Evolutionary conservation across 345 rosid genomes (phyloP).

Genomic region (Salix brachista): DNA sequence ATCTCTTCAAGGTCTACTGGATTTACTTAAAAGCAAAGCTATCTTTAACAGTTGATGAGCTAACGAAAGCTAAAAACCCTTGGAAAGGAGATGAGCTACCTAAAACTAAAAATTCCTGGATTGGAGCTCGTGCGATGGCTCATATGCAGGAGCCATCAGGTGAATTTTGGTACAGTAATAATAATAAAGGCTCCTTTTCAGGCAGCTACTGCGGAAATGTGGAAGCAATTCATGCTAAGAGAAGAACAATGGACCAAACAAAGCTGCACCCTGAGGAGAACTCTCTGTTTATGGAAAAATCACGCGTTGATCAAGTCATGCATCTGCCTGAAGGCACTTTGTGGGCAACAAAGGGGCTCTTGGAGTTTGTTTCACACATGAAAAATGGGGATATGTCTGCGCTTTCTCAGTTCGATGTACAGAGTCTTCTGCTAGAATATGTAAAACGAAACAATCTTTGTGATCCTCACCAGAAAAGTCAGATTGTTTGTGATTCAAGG

Average conservation of each 20-base stretch:
- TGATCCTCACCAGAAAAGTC: slow-evolving; percentile 65
- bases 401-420: slow-evolving; percentile 62
- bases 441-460: slow-evolving; percentile 60
- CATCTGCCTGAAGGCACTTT: slow-evolving; percentile 30
- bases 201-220: slow-evolving; percentile 32
- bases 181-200: slow-evolving; percentile 26
- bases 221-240: slow-evolving; percentile 42
- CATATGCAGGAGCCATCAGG: slow-evolving; percentile 25
- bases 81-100: slow-evolving; percentile 49
- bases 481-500: slow-evolving; percentile 72
- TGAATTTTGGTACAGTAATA: slow-evolving; percentile 29
- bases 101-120: slow-evolving; percentile 23
- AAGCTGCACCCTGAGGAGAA: slow-evolving; percentile 31
- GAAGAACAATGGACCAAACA: slow-evolving; percentile 45
- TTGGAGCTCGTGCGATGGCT: slow-evolving; percentile 25
- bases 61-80: slow-evolving; percentile 69
- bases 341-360: slow-evolving; percentile 90
- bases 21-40: slow-evolving; percentile 61
- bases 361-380: slow-evolving; percentile 76
- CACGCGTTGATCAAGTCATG: slow-evolving; percentile 23
- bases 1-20: slow-evolving; percentile 96
- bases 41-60: slow-evolving; percentile 62
- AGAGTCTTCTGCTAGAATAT: slow-evolving; percentile 70
- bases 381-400: slow-evolving; percentile 63
- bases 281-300: slow-evolving; percentile 15